Percentiles rank a stretch among this genome's conserved stretches.
Conservation (phyloP, 495 filamentous ascomycete species). For the Aspergillus affinis region DNA sequence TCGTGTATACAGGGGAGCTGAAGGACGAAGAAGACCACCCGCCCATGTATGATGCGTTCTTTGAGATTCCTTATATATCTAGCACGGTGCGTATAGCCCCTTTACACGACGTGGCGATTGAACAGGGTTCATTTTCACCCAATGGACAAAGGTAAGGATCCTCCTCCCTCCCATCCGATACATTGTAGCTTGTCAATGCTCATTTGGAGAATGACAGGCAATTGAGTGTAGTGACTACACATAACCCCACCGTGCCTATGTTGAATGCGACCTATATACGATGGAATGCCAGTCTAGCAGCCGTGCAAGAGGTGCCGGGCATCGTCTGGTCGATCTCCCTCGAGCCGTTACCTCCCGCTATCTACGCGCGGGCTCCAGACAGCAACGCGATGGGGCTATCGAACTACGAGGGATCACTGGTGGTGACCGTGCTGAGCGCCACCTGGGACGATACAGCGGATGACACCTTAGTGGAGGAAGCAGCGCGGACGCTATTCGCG, state of each 20-base stretch:
- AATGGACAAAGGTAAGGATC: conserved; percentile 14
- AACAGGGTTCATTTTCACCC: conserved; percentile 15
- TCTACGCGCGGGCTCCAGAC: conserved; percentile 14
- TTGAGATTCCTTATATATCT: conserved; percentile 21
- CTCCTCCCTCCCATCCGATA: too few relatives aligned
- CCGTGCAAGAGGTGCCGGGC: conserved; percentile 15
- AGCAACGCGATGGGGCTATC: conserved; percentile 22
- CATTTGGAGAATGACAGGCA: background rate
- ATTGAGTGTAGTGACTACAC: conserved; percentile 16
- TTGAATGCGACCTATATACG: conserved; percentile 17
- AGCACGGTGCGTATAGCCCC: conserved; percentile 34
- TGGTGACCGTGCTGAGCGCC: conserved; percentile 18
- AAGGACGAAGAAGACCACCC: conserved; percentile 25
- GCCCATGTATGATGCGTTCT: conserved; percentile 28
- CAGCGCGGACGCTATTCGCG: conserved; percentile 11
- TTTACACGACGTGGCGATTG: conserved; percentile 36
- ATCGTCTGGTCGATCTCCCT: conserved; percentile 24
- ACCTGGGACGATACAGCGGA: conserved; percentile 22
- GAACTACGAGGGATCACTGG: conserved; percentile 8
- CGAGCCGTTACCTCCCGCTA: conserved; percentile 25
- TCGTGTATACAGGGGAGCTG: conserved; percentile 22
- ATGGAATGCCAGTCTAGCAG: conserved; percentile 16
- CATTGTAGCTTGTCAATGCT: too few relatives aligned
- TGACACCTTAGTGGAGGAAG: conserved; percentile 17
- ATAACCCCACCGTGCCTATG: conserved; percentile 10